These are phyloP conservation scores for Hanseniaspora lachancei DNA, from an alignment of 805 yeast genomes.

Conservation along the genomic window DNA sequence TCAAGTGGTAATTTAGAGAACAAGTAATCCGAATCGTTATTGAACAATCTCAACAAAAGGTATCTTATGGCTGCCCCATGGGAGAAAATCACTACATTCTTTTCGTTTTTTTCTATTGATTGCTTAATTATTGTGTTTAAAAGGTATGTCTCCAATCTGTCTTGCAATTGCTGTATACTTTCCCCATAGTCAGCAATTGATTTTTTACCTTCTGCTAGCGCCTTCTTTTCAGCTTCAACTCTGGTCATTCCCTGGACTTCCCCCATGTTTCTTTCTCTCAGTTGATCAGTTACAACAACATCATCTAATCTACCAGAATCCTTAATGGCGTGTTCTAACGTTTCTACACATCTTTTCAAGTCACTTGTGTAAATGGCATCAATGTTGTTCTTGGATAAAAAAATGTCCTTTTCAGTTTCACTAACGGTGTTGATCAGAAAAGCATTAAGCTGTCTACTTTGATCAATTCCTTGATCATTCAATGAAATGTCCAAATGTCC, in stretches of 20 bases:
- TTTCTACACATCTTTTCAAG: constrained; percentile 45
- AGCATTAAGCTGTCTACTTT: constrained; percentile 44
- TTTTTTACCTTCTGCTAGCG: constrained; percentile 41
- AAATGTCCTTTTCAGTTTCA: neutral
- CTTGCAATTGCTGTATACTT: constrained; percentile 32
- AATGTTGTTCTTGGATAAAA: constrained; percentile 23
- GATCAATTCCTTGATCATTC: constrained; percentile 47
- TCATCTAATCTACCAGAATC: constrained; percentile 19
- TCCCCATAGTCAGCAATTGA: constrained; percentile 59
- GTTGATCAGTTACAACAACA: constrained; percentile 29
- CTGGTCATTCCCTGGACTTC: constrained; percentile 62
- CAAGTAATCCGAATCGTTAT: constrained; percentile 22
- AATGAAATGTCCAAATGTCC: constrained; percentile 61
- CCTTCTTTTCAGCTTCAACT: constrained; percentile 43
- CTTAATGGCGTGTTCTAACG: constrained; percentile 34
- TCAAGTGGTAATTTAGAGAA: constrained; percentile 1
- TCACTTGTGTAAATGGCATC: constrained; percentile 32
- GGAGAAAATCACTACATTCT: constrained; percentile 49
- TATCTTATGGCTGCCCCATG: constrained; percentile 75
- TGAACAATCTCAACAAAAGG: constrained; percentile 36
- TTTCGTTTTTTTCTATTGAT: constrained; percentile 21
- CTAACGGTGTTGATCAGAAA: constrained; percentile 15
- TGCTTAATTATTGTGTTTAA: constrained; percentile 31
- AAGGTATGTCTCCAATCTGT: constrained; percentile 39
- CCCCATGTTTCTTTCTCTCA: constrained; percentile 73